Percentiles rank a stretch among this genome's conserved stretches.
Evolutionary conservation across 257 asterid genomes (phyloP).

Genomic region (Orobanche coerulescens): DNA sequence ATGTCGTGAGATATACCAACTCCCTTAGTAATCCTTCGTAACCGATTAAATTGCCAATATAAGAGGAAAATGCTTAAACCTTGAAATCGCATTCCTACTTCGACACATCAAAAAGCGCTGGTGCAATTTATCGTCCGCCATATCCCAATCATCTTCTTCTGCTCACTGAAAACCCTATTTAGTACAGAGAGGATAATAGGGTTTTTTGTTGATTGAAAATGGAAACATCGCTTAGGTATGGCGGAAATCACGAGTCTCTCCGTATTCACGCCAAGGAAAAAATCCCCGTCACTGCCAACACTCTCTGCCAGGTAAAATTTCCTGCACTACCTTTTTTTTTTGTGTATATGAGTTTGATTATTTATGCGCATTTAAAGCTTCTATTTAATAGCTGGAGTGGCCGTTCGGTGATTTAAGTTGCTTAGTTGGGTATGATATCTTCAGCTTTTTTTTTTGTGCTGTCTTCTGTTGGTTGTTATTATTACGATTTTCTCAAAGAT

Average conservation of each 20-base stretch:
- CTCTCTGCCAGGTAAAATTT: constrained; percentile 51
- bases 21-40: no score
- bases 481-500: not conserved
- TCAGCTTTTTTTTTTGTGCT: no score
- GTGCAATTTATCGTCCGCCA: constrained; percentile 26
- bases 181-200: not conserved
- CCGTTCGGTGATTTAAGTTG: no score
- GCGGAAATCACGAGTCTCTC: constrained; percentile 63
- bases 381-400: no score
- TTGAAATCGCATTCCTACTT: no score
- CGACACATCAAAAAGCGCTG: no score
- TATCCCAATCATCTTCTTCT: constrained; percentile 25
- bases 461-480: not conserved
- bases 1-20: no score
- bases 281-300: constrained; percentile 40
- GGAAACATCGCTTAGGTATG: constrained; percentile 87
- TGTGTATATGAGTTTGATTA: no score
- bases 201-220: constrained; percentile 21
- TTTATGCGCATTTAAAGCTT: no score
- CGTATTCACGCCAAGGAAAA: constrained; percentile 80
- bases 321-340: not conserved
- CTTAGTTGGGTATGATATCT: no score
- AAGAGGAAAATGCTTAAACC: no score
- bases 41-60: no score
- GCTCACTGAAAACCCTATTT: constrained; percentile 21